Percentiles rank a stretch among this genome's conserved stretches.
phyloP scores from a whole-genome alignment of 305 asterid genomes.

The Galium porrigens region DNA sequence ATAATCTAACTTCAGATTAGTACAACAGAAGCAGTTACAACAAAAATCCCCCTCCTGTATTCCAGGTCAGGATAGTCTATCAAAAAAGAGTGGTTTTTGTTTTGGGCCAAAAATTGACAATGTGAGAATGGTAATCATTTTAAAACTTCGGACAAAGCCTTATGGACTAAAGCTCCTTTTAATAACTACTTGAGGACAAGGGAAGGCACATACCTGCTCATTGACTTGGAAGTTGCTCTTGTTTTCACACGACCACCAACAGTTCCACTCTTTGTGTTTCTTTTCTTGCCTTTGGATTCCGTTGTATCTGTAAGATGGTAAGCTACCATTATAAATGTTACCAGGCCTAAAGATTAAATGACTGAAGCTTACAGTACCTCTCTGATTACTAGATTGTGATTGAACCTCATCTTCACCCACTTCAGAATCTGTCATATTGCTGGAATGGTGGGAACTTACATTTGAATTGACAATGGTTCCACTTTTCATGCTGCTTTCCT shows the following conservation, averaged over 20 bases:
- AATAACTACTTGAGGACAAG: neutral
- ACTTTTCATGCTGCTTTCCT: conserved; percentile 29
- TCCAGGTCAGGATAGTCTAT: neutral
- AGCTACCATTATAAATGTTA: conserved; percentile 3
- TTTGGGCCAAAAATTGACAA: neutral
- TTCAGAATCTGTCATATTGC: conserved; percentile 42
- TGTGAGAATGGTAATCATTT: neutral
- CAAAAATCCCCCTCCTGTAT: neutral
- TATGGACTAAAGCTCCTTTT: conserved; percentile 1
- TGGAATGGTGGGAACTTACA: conserved; percentile 32
- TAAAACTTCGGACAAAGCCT: neutral
- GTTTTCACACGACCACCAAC: conserved; percentile 22
- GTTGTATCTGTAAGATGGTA: conserved; percentile 38
- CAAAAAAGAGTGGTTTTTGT: neutral
- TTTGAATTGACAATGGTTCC: conserved; percentile 16
- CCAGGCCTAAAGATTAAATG: neutral
- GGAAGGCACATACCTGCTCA: conserved; percentile 27
- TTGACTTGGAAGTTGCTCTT: conserved; percentile 36
- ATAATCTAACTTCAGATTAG: neutral
- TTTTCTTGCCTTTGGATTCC: conserved; percentile 32
- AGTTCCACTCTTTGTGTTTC: conserved; percentile 25
- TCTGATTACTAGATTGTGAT: conserved; percentile 26
- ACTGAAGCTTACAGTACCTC: conserved; percentile 30
- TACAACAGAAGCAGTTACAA: neutral
- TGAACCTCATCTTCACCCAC: conserved; percentile 53